Percentiles rank a stretch among this genome's conserved stretches.
Conservation (phyloP, 2,329 filamentous ascomycete genomes). For the Clarireedia paspali region DNA sequence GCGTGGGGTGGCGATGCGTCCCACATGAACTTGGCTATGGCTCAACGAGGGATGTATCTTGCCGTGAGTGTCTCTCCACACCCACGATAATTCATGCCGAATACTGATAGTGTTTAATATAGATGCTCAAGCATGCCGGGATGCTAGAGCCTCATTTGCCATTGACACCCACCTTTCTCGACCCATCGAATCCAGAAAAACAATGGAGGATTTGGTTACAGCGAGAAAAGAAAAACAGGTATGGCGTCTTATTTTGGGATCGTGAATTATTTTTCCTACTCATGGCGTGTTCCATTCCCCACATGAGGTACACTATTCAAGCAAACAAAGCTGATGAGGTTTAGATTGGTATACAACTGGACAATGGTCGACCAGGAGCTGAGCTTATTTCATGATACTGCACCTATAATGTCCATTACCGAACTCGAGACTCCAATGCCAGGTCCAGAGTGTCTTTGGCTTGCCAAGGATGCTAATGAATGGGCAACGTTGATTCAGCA, state of each 20-base stretch:
- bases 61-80: slow-evolving; percentile 36
- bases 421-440: slow-evolving; percentile 60
- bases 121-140: slow-evolving; percentile 64
- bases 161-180: slow-evolving; percentile 35
- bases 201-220: slow-evolving; percentile 59
- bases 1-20: slow-evolving; percentile 71
- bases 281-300: neutral
- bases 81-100: neutral
- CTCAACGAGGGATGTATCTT: slow-evolving; percentile 65
- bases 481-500: slow-evolving; percentile 55
- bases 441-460: slow-evolving; percentile 53
- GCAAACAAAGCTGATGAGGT: neutral
- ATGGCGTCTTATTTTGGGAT: slow-evolving; percentile 22
- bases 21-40: slow-evolving; percentile 72
- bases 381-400: slow-evolving; percentile 56
- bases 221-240: slow-evolving; percentile 56
- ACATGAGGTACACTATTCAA: neutral
- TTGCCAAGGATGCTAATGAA: slow-evolving; percentile 46
- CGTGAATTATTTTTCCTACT: no score
- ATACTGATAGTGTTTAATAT: neutral
- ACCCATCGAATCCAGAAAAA: slow-evolving; percentile 38
- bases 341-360: slow-evolving; percentile 66
- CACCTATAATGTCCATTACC: slow-evolving; percentile 55
- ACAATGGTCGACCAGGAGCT: slow-evolving; percentile 68
- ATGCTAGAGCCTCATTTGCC: slow-evolving; percentile 49